Base-by-base conservation (phyloP, 2,329 filamentous ascomycete genomes). In the Fusarium staphyleae region DNA sequence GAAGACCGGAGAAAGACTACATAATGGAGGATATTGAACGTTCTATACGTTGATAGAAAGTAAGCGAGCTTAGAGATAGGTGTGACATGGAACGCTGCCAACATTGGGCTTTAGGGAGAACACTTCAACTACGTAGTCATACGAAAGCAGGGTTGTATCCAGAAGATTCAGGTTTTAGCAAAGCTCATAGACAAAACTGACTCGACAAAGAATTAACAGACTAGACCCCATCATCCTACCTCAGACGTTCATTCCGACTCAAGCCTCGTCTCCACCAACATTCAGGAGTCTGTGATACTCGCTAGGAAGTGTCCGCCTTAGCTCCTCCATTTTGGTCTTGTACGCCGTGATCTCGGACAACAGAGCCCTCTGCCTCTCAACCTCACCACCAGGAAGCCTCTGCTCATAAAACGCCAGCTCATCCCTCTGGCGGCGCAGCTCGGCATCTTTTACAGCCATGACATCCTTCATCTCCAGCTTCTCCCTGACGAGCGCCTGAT, bases 331-430 rank as follows among this genome's bases (percentile, higher is more conserved):
- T 55, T 56, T 57, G 4, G 28, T 49, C 48, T 57, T 37, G 43
- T 63, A 57, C 12, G 26, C 45, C 14, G 40, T 35, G 8, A 59
- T 9, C 15, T 36, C 18, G 5, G 19, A 24, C n/a, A 48, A 15
- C 28, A 67, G 41, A 10, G 26, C 26, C 28, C 36, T 8, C 16
- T 55, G 32, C 5, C 46, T 52, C n/a, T 47, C 26, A 5, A 14
- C 26, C 12, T 22, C 37, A 10, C 39, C 46, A n/a, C 42, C 30
- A 8, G 19, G 13, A 12, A 46, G 3, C 1, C 55, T 32, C 19
- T 39, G 24, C 46, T 70, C 63, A 26, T 63, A 64, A 39, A 57
- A 65, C 5, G 16, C 34, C 52, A 68, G 36, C 39, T 65, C 50
- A 5, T 51, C 46, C 24, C 18, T 51, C 29, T 58, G 52, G 14